phyloP scores from a whole-genome alignment of 2,329 filamentous ascomycete species.

The Aureobasidium sp. region DNA sequence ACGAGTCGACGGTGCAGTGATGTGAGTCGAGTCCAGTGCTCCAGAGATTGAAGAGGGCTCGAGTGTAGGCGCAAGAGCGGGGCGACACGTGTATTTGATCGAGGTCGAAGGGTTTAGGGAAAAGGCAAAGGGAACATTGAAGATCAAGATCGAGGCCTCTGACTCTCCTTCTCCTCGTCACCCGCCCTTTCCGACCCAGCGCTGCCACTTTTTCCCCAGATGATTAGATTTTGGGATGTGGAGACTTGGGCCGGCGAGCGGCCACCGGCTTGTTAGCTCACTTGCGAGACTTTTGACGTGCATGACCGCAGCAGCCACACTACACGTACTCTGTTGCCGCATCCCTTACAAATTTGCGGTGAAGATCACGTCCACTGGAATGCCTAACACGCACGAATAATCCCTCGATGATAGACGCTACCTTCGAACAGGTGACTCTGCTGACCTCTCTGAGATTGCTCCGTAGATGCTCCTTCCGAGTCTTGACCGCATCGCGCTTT shows the following conservation, averaged over 20 bases:
- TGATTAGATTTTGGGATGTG: constrained; percentile 11
- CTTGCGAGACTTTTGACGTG: constrained; percentile 12
- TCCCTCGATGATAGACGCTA: not conserved
- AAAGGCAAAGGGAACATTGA: constrained; percentile 1
- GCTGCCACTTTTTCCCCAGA: constrained; percentile 13
- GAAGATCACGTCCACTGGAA: not conserved
- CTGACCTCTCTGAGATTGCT: not conserved
- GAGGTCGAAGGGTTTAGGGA: not conserved
- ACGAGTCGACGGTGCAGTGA: not conserved
- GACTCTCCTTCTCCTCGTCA: constrained; percentile 5
- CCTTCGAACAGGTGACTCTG: no score
- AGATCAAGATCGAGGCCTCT: constrained; percentile 2
- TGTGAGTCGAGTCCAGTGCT: not conserved
- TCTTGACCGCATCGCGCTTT: constrained; percentile 1
- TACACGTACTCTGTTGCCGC: not conserved
- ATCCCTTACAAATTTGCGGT: not conserved
- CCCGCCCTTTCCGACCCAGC: not conserved
- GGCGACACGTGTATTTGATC: constrained; percentile 13
- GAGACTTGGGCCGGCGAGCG: constrained; percentile 6
- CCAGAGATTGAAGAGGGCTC: not conserved
- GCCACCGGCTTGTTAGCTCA: not conserved
- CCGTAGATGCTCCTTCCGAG: not conserved
- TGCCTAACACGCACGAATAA: not conserved
- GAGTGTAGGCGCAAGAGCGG: not conserved
- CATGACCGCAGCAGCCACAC: constrained; percentile 6